A percentile compares a stretch with the other conserved stretches of the same genome.
Conservation (phyloP, 192 early-diverging fungal species). For the Spizellomyces sp. region DNA sequence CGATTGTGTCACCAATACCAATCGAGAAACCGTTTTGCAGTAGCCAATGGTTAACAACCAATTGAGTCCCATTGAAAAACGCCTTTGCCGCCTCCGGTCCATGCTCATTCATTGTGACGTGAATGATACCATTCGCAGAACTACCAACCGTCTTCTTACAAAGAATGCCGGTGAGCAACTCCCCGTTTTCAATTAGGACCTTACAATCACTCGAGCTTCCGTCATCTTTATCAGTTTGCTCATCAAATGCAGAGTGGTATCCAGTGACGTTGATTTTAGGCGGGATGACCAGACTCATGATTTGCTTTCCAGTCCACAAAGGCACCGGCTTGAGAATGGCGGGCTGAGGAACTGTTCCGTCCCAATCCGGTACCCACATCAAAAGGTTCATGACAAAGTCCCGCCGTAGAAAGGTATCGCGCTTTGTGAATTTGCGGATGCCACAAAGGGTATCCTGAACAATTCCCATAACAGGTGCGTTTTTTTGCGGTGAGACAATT, state of each 20-base stretch:
- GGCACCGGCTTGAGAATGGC: slow-evolving; percentile 93
- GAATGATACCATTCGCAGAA: slow-evolving; percentile 83
- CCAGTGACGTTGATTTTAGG: slow-evolving; percentile 90
- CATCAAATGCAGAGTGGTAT: slow-evolving; percentile 73
- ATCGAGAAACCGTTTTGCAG: slow-evolving; percentile 94
- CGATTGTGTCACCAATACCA: slow-evolving; percentile 96
- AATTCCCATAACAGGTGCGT: slow-evolving; percentile 99
- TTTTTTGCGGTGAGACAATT: slow-evolving; percentile 95
- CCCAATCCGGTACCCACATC: slow-evolving; percentile 96
- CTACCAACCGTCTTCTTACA: slow-evolving; percentile 95
- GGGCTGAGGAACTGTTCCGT: slow-evolving; percentile 90
- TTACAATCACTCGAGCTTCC: slow-evolving; percentile 72
- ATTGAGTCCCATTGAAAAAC: slow-evolving; percentile 92
- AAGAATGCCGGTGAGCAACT: slow-evolving; percentile 90
- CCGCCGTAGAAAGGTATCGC: slow-evolving; percentile 84
- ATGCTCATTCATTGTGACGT: slow-evolving; percentile 93
- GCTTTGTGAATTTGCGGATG: slow-evolving; percentile 91
- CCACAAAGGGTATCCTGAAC: slow-evolving; percentile 98
- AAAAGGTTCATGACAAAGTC: slow-evolving; percentile 96
- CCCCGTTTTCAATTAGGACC: slow-evolving; percentile 90
- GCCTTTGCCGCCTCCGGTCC: slow-evolving; percentile 83
- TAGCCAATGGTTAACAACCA: slow-evolving; percentile 95
- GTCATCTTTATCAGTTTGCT: slow-evolving; percentile 75
- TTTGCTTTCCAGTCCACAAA: slow-evolving; percentile 98
- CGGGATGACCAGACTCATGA: slow-evolving; percentile 88